Evolutionary conservation across 2,329 filamentous ascomycete genomes (phyloP), one percentile per base, ranked within the genome.

Genomic region (Ophiostoma sp.): DNA sequence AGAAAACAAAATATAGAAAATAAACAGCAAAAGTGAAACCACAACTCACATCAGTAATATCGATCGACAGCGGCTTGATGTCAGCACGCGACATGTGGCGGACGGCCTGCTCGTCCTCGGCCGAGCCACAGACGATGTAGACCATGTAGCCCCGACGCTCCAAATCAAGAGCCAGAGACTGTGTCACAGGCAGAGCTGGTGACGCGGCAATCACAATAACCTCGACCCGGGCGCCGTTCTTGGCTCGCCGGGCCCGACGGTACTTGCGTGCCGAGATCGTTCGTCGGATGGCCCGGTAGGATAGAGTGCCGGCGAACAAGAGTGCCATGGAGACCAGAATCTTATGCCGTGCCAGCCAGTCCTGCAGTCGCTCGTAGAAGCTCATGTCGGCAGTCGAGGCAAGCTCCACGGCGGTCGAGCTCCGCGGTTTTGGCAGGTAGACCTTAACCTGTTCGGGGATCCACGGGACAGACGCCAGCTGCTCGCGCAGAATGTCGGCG

Each of bases 61-160:
- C 94, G 76, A 98, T 87, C 80, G 90, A 90, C 73, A 99, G 83
- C 8, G 95, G 90, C 75, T 92, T 89, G 76, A 98, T 92, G 80
- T 98, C 96, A 7, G 90, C 86, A 75, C 94, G 87, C n/a, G 90
- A 88, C 80, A 97, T 89, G 74, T 89, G 88, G 74, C 93, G 89
- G 17, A 98, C 90, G 76, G 92, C 84, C 48, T 91, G 86, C 81
- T 98, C 94, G 77, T 98, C 95, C 78, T 97, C 93, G 74, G 90
- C 84, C n/a, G 90, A 93, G 76, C 90, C 92, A 78, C 94, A 95
- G 0, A 97, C 93, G 74, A 99, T 87, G 81, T 94, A 99, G 72
- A 98, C 93, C 75, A 98, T 93, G 81, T 97, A 98, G 4, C 96
- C 96, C 76, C 94, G 90, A 74, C 94, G 87, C 83, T 98, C 96